Conservation (phyloP, 306 rosid genomes). For the Prunus fruticosa region DNA sequence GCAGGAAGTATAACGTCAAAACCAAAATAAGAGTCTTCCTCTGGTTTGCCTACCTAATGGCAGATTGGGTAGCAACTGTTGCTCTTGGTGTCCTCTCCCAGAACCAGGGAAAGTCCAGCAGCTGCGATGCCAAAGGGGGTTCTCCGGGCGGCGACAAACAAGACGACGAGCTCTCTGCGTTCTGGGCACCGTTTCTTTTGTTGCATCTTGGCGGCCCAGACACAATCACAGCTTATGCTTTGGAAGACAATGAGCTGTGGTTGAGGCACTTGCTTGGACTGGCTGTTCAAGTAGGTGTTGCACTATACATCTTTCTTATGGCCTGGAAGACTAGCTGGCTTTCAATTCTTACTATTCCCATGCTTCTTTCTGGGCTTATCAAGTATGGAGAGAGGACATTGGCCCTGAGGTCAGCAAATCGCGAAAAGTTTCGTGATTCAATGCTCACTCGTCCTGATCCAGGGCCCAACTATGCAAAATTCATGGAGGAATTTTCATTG, state of each 20-base stretch:
- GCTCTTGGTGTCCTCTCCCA: too few relatives aligned
- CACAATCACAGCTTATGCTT: constrained; percentile 31
- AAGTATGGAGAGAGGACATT: constrained; percentile 36
- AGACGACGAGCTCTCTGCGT: background rate
- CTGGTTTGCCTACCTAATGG: too few relatives aligned
- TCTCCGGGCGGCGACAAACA: too few relatives aligned
- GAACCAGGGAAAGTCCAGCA: too few relatives aligned
- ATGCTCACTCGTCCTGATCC: constrained; percentile 33
- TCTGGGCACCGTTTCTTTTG: constrained; percentile 43
- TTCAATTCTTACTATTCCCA: constrained; percentile 18
- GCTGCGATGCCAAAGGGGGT: too few relatives aligned
- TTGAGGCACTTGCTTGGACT: constrained; percentile 25
- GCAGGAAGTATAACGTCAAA: too few relatives aligned
- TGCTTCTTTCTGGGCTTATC: constrained; percentile 25
- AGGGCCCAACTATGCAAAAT: constrained; percentile 25
- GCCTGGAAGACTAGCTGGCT: background rate
- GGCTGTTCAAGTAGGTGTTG: constrained; percentile 3
- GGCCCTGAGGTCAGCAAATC: constrained; percentile 16
- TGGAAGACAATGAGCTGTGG: constrained; percentile 42
- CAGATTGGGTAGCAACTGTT: too few relatives aligned
- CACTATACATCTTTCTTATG: constrained; percentile 3
- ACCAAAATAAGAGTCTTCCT: too few relatives aligned
- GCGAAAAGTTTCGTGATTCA: background rate
- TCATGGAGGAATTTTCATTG: too few relatives aligned
- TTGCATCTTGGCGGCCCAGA: constrained; percentile 46